These are phyloP conservation scores for Microsporum ferrugineum DNA, from an alignment of 2,329 filamentous ascomycete genomes.

Conservation along the genomic window DNA sequence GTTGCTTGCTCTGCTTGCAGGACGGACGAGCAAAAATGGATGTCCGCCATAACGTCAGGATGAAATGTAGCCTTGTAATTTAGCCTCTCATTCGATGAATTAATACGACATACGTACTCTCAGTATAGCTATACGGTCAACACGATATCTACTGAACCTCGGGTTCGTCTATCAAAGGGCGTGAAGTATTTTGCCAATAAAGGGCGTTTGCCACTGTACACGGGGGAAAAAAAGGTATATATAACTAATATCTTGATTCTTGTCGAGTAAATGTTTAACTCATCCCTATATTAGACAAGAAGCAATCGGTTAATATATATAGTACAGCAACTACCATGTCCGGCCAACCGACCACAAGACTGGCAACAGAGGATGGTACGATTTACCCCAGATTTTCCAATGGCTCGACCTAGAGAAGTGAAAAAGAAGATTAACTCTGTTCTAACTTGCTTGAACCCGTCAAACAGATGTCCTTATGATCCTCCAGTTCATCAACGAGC, in stretches of 20 bases:
- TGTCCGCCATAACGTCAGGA: conserved; percentile 54
- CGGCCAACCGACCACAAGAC: conserved; percentile 28
- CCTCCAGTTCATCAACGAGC: conserved; percentile 66
- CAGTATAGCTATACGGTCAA: not conserved
- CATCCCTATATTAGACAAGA: not conserved
- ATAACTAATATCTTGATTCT: not conserved
- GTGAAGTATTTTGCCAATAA: not conserved
- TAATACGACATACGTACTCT: not conserved
- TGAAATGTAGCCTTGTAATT: conserved; percentile 17
- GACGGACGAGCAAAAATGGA: conserved; percentile 78
- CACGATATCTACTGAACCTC: not conserved
- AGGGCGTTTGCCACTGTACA: not conserved
- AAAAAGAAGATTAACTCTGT: not conserved
- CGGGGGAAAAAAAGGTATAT: not conserved
- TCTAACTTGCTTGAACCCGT: not conserved
- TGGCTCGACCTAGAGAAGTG: not conserved
- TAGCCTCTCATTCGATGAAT: not conserved
- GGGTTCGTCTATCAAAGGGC: not conserved
- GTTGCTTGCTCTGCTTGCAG: conserved; percentile 25
- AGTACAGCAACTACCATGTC: conserved; percentile 19
- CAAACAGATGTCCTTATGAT: conserved; percentile 66
- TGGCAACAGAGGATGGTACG: conserved; percentile 31
- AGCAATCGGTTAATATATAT: not conserved
- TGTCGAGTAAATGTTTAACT: not conserved
- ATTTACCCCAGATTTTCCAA: not conserved